A percentile compares a stretch with the other conserved stretches of the same genome.
phyloP scores from a whole-genome alignment of 2,329 filamentous ascomycete species.

The Pseudogymnoascus verrucosus region DNA sequence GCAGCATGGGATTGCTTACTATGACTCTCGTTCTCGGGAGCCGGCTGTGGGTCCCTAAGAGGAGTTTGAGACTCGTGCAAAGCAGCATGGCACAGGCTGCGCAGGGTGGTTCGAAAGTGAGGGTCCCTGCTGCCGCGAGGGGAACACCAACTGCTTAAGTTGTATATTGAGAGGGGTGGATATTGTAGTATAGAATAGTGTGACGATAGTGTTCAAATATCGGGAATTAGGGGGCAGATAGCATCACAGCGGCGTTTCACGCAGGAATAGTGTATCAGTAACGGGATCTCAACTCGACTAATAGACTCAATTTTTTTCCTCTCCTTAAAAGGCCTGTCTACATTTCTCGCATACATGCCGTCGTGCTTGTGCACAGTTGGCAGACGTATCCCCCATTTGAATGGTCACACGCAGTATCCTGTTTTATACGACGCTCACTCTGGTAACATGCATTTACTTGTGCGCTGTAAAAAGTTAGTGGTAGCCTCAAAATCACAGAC shows the following conservation, averaged over 20 bases:
- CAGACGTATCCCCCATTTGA: not conserved
- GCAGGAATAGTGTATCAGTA: not conserved
- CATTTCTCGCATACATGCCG: not conserved
- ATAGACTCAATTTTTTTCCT: not conserved
- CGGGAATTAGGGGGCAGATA: not conserved
- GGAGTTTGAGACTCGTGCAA: conserved; percentile 53
- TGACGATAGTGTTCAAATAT: conserved; percentile 7
- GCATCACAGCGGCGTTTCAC: conserved; percentile 1
- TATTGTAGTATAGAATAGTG: not conserved
- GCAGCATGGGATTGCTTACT: conserved; percentile 75
- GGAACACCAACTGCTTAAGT: not conserved
- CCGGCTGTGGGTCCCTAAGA: conserved; percentile 64
- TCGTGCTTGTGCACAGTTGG: not conserved
- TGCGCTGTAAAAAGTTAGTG: conserved; percentile 8
- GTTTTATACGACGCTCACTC: conserved; percentile 4
- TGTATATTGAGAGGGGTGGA: not conserved
- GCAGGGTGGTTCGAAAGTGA: not conserved
- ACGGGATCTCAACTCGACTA: conserved; percentile 9
- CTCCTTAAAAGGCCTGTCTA: not conserved
- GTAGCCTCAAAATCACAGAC: not conserved
- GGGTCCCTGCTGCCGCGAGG: not conserved
- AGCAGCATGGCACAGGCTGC: conserved; percentile 16
- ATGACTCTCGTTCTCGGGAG: conserved; percentile 74
- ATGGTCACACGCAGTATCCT: not conserved
- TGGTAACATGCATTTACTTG: conserved; percentile 12